These are phyloP conservation scores for Leccinum laetum DNA, from an alignment of 1,284 basidiomycete genomes.

Conservation along the genomic window DNA sequence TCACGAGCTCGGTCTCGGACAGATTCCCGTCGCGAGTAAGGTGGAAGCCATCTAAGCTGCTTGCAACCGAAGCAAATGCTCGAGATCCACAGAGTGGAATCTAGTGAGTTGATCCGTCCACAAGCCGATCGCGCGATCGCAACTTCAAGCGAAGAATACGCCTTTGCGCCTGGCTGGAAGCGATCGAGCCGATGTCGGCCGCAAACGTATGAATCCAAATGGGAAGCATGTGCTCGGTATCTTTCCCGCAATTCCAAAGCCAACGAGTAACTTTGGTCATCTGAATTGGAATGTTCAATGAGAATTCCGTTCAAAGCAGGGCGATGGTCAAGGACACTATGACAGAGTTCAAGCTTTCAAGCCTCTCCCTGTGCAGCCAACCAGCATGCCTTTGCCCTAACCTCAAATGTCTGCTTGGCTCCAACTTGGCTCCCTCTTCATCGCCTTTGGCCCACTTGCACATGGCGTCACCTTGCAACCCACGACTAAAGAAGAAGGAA, in stretches of 20 bases:
- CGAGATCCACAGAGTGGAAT: not conserved
- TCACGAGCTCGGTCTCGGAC: not conserved
- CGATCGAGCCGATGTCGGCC: not conserved
- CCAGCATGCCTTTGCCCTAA: slow-evolving; percentile 43
- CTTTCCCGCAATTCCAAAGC: not conserved
- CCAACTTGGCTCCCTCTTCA: slow-evolving; percentile 35
- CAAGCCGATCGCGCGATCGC: not conserved
- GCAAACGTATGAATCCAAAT: not conserved
- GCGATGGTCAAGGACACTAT: not conserved
- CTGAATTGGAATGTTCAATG: not conserved
- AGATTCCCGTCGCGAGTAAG: not conserved
- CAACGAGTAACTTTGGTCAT: not conserved
- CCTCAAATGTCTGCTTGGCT: slow-evolving; percentile 33
- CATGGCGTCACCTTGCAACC: slow-evolving; percentile 50
- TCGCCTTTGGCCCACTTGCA: slow-evolving; percentile 44
- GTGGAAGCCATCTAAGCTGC: not conserved
- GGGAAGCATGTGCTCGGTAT: not conserved
- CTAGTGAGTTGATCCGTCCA: not conserved
- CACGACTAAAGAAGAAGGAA: slow-evolving; percentile 37
- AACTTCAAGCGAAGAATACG: not conserved
- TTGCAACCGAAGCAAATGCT: not conserved
- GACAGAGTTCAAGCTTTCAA: slow-evolving; percentile 4
- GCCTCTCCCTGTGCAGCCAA: slow-evolving; percentile 37
- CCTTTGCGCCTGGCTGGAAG: too few relatives aligned
- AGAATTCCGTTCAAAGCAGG: not conserved